phyloP scores from a whole-genome alignment of 768 basidiomycete genomes.

The Podaxis carcinomalis region DNA sequence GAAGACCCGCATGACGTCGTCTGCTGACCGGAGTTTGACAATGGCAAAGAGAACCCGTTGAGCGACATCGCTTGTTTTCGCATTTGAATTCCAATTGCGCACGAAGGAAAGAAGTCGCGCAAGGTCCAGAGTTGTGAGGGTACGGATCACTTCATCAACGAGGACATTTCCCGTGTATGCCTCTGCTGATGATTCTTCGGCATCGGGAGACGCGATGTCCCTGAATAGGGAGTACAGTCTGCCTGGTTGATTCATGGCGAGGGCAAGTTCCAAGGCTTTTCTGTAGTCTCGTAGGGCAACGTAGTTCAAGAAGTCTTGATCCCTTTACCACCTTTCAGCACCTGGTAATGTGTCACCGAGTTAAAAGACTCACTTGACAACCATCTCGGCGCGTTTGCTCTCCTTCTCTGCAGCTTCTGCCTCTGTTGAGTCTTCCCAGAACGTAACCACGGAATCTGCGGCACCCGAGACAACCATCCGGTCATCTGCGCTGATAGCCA shows the following conservation, averaged over 20 bases:
- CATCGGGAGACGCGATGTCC: conserved; percentile 36
- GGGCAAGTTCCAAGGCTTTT: conserved; percentile 85
- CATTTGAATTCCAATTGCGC: conserved; percentile 92
- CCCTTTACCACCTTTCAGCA: conserved; percentile 46
- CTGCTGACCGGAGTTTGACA: conserved; percentile 69
- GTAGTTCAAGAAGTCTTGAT: conserved; percentile 95
- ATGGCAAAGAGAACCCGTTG: conserved; percentile 82
- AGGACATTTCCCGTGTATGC: conserved; percentile 65
- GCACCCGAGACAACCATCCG: conserved; percentile 87
- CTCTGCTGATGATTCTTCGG: conserved; percentile 19
- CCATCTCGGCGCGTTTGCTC: conserved; percentile 63
- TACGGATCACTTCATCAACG: conserved; percentile 80
- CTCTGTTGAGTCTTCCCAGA: conserved; percentile 95
- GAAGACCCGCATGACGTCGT: conserved; percentile 72
- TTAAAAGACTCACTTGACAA: conserved; percentile 64
- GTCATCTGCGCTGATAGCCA: conserved; percentile 80
- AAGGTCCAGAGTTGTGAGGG: conserved; percentile 69
- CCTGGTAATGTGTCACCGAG: neutral
- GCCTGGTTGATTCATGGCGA: conserved; percentile 92
- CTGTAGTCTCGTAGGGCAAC: conserved; percentile 84
- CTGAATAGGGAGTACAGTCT: conserved; percentile 78
- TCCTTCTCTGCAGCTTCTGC: conserved; percentile 76
- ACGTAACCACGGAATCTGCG: conserved; percentile 92
- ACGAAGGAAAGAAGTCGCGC: conserved; percentile 78
- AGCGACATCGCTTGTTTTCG: conserved; percentile 81